Conservation (phyloP, 2,329 filamentous ascomycete genomes). For the Pezicula radicicola region DNA sequence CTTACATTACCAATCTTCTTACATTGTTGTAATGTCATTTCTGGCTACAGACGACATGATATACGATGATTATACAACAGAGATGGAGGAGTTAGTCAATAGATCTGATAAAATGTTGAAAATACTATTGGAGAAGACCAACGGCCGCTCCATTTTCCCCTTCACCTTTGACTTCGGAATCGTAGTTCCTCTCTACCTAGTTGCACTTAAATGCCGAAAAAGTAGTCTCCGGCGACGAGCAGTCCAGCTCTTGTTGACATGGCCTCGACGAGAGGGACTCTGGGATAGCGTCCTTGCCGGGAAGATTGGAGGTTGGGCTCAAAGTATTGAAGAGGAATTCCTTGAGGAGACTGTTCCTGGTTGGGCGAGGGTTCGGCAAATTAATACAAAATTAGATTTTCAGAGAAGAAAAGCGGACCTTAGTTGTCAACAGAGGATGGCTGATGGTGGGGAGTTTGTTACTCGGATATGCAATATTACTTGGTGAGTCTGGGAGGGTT, state of each 20-base stretch:
- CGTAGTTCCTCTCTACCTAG: constrained; percentile 59
- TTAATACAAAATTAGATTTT: background rate
- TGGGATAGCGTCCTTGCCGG: constrained; percentile 45
- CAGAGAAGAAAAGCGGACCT: background rate
- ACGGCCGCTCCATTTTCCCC: constrained; percentile 8
- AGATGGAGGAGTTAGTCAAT: constrained; percentile 1
- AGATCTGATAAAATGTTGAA: constrained; percentile 1
- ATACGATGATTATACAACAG: background rate
- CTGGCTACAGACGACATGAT: background rate
- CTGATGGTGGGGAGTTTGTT: background rate
- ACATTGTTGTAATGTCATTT: background rate
- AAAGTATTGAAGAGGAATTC: constrained; percentile 14
- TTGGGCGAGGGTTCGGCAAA: background rate
- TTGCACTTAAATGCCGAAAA: constrained; percentile 62
- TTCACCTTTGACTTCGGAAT: constrained; percentile 63
- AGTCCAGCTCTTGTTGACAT: constrained; percentile 55
- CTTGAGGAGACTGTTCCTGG: background rate
- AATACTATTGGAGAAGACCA: constrained; percentile 1
- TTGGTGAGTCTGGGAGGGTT: background rate
- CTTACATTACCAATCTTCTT: background rate
- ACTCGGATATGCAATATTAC: background rate
- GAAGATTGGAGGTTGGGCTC: constrained; percentile 14
- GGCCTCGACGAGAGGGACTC: constrained; percentile 61
- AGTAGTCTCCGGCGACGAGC: constrained; percentile 53
- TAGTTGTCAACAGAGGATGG: background rate